Evolutionary conservation across 176 grass and related monocot genomes (phyloP).

Genomic region (Oryza australiensis): DNA sequence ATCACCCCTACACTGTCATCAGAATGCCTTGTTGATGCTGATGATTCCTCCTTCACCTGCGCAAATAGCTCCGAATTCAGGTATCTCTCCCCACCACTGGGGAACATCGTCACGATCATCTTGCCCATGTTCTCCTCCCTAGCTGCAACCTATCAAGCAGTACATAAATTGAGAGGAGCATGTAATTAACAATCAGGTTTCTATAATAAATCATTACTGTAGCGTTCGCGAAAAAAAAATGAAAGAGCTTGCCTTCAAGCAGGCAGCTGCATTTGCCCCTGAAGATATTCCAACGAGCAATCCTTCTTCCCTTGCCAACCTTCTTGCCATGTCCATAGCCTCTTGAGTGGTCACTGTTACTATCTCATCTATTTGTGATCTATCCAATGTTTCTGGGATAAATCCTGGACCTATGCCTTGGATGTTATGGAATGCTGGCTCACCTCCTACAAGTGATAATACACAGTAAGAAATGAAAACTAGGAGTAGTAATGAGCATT

Average conservation of each 20-base stretch:
- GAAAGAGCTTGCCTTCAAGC: slow-evolving; percentile 59
- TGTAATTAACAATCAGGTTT: neutral
- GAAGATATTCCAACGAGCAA: slow-evolving; percentile 88
- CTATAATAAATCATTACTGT: neutral
- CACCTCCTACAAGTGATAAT: slow-evolving; percentile 48
- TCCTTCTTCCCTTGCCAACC: slow-evolving; percentile 84
- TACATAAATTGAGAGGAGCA: slow-evolving; percentile 13
- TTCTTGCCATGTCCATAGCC: slow-evolving; percentile 72
- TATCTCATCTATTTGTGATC: slow-evolving; percentile 60
- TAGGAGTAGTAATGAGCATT: neutral
- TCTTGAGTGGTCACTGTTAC: slow-evolving; percentile 64
- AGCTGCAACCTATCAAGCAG: slow-evolving; percentile 53
- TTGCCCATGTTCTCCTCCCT: slow-evolving; percentile 72
- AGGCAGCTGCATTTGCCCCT: slow-evolving; percentile 70
- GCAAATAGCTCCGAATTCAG: slow-evolving; percentile 65
- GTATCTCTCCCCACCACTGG: slow-evolving; percentile 74
- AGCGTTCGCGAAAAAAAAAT: neutral
- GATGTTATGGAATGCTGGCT: slow-evolving; percentile 67
- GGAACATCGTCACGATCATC: slow-evolving; percentile 78
- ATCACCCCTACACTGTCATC: neutral
- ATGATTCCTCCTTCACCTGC: slow-evolving; percentile 60
- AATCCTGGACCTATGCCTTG: slow-evolving; percentile 73
- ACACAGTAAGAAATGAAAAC: neutral
- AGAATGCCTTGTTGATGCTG: slow-evolving; percentile 56
- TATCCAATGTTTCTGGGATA: slow-evolving; percentile 63